A percentile compares a stretch with the other conserved stretches of the same genome.
Conservation (phyloP, 2,329 filamentous ascomycete genomes). For the Nigrograna mackinnonii region DNA sequence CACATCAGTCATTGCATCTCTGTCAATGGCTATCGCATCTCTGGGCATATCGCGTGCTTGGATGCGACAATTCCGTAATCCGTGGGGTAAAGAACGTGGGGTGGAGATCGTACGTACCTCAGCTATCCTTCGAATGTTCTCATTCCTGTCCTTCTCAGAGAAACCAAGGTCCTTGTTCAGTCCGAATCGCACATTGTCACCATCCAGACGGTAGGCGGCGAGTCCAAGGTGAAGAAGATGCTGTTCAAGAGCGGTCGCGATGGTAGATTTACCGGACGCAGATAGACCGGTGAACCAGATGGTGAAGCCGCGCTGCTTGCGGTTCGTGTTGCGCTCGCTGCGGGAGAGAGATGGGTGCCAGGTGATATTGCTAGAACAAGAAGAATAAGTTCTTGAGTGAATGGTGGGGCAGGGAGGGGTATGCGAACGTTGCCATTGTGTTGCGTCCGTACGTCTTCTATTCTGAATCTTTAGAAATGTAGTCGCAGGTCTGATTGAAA, state of each 20-base stretch:
- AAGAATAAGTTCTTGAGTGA: constrained; percentile 14
- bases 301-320: constrained; percentile 87
- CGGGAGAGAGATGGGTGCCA: constrained; percentile 85
- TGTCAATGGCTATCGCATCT: constrained; percentile 1
- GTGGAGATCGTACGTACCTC: constrained; percentile 57
- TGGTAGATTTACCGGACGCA: constrained; percentile 95
- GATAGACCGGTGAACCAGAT: constrained; percentile 98
- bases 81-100: not conserved
- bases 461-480: not conserved
- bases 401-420: constrained; percentile 33
- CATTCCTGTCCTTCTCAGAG: constrained; percentile 87
- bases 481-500: not conserved
- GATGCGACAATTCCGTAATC: constrained; percentile 9
- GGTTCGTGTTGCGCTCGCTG: constrained; percentile 72
- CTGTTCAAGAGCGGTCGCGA: constrained; percentile 95
- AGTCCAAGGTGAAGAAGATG: constrained; percentile 86
- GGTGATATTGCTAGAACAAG: constrained; percentile 79
- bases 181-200: constrained; percentile 97
- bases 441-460: not conserved
- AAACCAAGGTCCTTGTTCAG: constrained; percentile 98
- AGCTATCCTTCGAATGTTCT: constrained; percentile 96
- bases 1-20: too few species aligned
- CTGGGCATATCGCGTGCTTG: constrained; percentile 19
- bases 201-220: constrained; percentile 89
- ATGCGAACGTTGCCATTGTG: constrained; percentile 42